phyloP scores from a whole-genome alignment of 306 rosid genomes.

The Quercus alba region DNA sequence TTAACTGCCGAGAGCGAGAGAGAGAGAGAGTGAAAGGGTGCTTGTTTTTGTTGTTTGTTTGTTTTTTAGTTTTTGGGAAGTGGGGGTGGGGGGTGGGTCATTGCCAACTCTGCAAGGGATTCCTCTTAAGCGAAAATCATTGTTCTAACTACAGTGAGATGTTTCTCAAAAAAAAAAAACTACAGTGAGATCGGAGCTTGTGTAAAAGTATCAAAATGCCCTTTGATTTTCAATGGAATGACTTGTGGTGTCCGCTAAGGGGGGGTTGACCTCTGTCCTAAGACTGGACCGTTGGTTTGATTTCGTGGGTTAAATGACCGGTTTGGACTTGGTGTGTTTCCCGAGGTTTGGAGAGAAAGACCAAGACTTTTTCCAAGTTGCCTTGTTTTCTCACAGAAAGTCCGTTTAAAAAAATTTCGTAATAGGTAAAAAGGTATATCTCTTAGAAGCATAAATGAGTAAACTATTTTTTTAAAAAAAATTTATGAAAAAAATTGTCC shows the following conservation, averaged over 20 bases:
- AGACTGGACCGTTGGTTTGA: background rate
- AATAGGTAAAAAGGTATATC: too few relatives aligned
- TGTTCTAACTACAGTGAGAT: background rate
- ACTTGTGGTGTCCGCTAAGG: constrained; percentile 11
- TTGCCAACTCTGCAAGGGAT: constrained; percentile 97
- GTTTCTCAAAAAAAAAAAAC: too few relatives aligned
- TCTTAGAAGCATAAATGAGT: too few relatives aligned
- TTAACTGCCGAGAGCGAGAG: constrained; percentile 55
- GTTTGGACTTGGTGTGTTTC: constrained; percentile 24
- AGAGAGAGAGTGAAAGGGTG: too few relatives aligned
- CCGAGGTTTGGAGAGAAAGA: background rate
- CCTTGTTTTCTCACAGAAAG: too few relatives aligned
- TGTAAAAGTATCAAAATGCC: background rate
- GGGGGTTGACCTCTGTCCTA: background rate
- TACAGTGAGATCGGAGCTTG: background rate
- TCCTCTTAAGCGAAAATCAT: constrained; percentile 53
- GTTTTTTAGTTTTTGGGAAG: background rate
- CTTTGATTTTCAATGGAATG: background rate
- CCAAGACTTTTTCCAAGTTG: background rate
- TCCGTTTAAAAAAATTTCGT: too few relatives aligned
- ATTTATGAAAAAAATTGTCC: too few relatives aligned
- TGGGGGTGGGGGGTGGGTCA: constrained; percentile 24
- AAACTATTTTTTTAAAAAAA: too few relatives aligned
- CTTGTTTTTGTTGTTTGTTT: background rate
- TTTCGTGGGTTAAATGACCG: constrained; percentile 7